Evolutionary conservation across 83 land plant species (phyloP), one percentile per base, ranked within the genome.

Genomic region (Picea mariana): DNA sequence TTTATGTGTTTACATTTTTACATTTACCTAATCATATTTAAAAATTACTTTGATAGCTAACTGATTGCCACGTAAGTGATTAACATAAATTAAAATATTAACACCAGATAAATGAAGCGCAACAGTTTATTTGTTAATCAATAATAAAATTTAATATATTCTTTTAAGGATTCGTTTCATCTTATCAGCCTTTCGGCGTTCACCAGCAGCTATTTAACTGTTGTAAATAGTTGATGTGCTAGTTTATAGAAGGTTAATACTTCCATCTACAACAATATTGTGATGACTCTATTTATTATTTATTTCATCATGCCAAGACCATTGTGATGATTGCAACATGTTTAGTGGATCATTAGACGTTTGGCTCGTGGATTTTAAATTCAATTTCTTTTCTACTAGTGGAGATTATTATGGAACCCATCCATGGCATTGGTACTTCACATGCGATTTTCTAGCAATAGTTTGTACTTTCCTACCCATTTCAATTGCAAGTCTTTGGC

Each of bases 401-500:
- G 99, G 96, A 72, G 93, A 91, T 85, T 96, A 93, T 87, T 98
- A 98, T 90, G 99, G 99, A 47, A 96, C 93, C 61, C 99, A 98
- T 84, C 85, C 86, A 18, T 96, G 97, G 95, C 99, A 98, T 80
- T 98, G 99, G 99, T 98, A 98, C 85, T 91, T 98, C 84, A 88
- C 94, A 44, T 95, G 92, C 81, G 99, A 97, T 20, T 96, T 98
- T 82, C 86, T 95, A 6, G 90, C 86, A 44, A 98, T 96, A 92
- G 72, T 86, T 62, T 88, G 91, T 82, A 89, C 95, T 23, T 92
- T 92, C 75, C 26, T 94, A 76, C 99, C 99, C 66, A 83, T 94
- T 81, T 82, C 91, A 40, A 8, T 93, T 7, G 40, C 83, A 79
- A 98, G 99, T 67, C 84, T 94, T 59, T 78, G 87, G 79, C 81